Base-by-base conservation (phyloP, 2,329 filamentous ascomycete species). In the Karstenula rhodostoma region DNA sequence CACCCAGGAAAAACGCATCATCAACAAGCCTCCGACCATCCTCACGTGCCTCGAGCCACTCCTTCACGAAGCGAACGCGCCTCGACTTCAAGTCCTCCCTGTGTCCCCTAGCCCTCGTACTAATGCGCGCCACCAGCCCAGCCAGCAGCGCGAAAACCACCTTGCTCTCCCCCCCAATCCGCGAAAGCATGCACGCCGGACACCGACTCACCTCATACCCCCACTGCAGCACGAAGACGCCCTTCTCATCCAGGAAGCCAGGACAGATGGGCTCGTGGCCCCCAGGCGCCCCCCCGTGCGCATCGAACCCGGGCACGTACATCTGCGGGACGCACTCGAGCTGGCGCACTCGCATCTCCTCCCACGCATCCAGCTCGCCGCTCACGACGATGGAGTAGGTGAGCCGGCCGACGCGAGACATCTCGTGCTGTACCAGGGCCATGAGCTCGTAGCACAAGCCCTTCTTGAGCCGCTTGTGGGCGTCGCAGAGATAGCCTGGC, bases 241-340 rank as follows among this genome's bases (percentile, higher is more conserved):
- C 23, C n/a, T 48, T 57, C 13, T 33, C 13, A 9, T 48, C 15
- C 8, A 25, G 15, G 9, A 52, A 15, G 2, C 61, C 63, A 4
- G 58, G 25, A 1, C 57, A 8, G 22, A 74, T 65, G 1, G 70
- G 67, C n/a, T 50, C 37, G 12, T 62, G 65, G 3, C 61, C 63
- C 3, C 57, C 62, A 23, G 70, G 72, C 9, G 67, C 56, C 43
- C 64, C 65, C 2, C 42, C 52, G 13, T 56, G 54, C 9, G 58
- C 17, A 1, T 57, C 64, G 54, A 65, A 77, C 9, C 68, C 57
- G 0, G 48, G 23, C 9, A 62, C 61, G 60, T 67, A 75, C 69
- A 77, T 73, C 27, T 69, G 48, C 6, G 65, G 56, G 7, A 73
- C 71, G 8, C 73, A 69, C 56, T 77, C 75, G 1, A 77, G 52